Conservation (phyloP, 768 basidiomycete genomes). For the Arthromyces matolae region DNA sequence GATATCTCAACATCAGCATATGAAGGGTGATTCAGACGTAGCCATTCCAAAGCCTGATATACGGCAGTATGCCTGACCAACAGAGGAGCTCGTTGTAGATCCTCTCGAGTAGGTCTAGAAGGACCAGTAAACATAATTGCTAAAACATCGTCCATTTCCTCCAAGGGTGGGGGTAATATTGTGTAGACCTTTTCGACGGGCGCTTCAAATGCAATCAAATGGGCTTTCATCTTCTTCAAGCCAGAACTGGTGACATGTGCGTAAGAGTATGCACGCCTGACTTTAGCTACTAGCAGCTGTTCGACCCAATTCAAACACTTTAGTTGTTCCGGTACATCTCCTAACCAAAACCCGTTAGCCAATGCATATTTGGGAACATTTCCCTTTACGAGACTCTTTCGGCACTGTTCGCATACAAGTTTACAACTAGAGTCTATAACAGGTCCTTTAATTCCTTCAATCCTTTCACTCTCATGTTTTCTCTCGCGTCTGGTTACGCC, state of each 20-base stretch:
- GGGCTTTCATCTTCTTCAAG: constrained; percentile 11
- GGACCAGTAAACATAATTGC: neutral
- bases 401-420: neutral
- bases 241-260: neutral
- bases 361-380: neutral
- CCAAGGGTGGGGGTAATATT: constrained; percentile 17
- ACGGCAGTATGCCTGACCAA: too few relatives aligned
- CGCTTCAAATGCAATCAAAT: constrained; percentile 27
- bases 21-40: constrained; percentile 31
- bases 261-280: neutral
- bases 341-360: neutral
- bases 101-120: neutral
- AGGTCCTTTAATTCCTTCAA: neutral
- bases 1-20: constrained; percentile 31
- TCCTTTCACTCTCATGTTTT: neutral
- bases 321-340: neutral
- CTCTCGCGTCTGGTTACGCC: neutral
- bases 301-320: neutral
- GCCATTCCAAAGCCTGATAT: too few relatives aligned
- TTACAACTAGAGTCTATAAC: neutral
- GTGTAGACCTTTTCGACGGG: constrained; percentile 24
- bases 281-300: neutral
- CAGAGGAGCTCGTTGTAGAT: neutral
- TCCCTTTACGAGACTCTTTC: neutral
- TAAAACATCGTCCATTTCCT: neutral